phyloP scores from a whole-genome alignment of 768 basidiomycete genomes.

The Chalciporus piperatus region DNA sequence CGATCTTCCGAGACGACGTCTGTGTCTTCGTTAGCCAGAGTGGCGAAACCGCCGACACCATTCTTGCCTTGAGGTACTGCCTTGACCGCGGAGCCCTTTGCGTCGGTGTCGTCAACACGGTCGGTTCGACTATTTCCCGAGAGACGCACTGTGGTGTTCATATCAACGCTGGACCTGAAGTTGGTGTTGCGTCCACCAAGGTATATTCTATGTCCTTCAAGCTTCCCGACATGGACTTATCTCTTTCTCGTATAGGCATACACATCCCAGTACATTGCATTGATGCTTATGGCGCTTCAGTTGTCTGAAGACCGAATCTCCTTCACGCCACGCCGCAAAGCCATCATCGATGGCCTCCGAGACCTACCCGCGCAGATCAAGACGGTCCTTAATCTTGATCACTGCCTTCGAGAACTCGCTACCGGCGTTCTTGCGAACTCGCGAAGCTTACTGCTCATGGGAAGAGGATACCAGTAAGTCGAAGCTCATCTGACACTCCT shows the following conservation, averaged over 20 bases:
- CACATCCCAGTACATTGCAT: constrained; percentile 97
- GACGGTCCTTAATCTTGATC: constrained; percentile 78
- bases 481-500: background rate
- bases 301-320: constrained; percentile 96
- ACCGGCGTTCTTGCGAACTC: constrained; percentile 72
- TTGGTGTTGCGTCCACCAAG: constrained; percentile 99
- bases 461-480: constrained; percentile 91
- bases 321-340: constrained; percentile 82
- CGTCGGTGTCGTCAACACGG: constrained; percentile 97
- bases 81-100: constrained; percentile 94
- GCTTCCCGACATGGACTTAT: background rate
- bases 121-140: constrained; percentile 95
- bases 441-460: constrained; percentile 93
- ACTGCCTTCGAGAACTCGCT: constrained; percentile 75
- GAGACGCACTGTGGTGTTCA: constrained; percentile 99
- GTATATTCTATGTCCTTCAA: constrained; percentile 29
- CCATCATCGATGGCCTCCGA: constrained; percentile 92
- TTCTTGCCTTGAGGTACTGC: constrained; percentile 94
- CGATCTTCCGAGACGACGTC: constrained; percentile 98
- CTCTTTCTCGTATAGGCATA: constrained; percentile 61
- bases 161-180: constrained; percentile 98
- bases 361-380: constrained; percentile 89
- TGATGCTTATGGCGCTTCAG: constrained; percentile 98
- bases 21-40: constrained; percentile 96
- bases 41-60: constrained; percentile 98